Conservation (phyloP, 345 rosid species). For the Corymbia maculata region DNA sequence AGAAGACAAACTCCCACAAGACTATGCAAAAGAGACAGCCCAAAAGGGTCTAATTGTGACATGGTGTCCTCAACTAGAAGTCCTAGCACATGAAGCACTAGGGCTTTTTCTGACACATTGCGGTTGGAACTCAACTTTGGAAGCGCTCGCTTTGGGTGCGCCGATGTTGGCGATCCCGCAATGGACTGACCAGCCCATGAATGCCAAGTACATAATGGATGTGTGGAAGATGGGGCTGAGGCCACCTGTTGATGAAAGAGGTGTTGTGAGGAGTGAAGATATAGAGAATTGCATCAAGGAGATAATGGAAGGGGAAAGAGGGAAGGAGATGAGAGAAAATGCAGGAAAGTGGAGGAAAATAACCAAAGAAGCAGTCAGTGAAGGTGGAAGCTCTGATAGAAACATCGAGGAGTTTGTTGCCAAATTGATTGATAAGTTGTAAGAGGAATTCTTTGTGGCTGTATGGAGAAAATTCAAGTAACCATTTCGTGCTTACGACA, state of each 20-base stretch:
- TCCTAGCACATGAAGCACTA: not conserved
- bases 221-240: slow-evolving; percentile 13
- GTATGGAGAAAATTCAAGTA: not conserved
- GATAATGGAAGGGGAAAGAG: slow-evolving; percentile 1
- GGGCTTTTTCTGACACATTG: slow-evolving; percentile 4
- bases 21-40: not conserved
- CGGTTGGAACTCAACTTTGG: slow-evolving; percentile 1
- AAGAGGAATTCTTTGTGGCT: not conserved
- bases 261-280: slow-evolving; percentile 4
- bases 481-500: not conserved
- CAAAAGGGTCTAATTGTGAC: not conserved
- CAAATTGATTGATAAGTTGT: not conserved
- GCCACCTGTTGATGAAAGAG: not conserved
- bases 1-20: not conserved
- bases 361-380: not conserved
- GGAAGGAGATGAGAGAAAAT: not conserved
- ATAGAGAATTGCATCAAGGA: not conserved
- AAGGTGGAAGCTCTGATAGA: not conserved
- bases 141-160: not conserved
- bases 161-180: not conserved
- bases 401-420: not conserved
- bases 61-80: slow-evolving; percentile 7
- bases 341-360: slow-evolving; percentile 1
- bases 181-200: not conserved
- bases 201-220: slow-evolving; percentile 10